Base-by-base conservation (phyloP, 805 yeast genomes). In the Pichia insulana region DNA sequence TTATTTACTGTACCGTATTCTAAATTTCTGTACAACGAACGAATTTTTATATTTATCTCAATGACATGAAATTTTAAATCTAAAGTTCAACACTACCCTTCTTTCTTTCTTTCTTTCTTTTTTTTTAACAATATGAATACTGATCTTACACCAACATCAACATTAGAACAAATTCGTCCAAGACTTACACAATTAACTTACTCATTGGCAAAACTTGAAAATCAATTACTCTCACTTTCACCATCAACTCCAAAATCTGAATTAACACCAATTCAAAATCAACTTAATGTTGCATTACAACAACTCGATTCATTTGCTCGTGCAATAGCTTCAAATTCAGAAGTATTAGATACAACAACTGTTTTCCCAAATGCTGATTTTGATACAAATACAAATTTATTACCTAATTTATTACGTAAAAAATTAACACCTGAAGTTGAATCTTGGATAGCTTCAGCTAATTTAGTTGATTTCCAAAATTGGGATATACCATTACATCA, bases 381-480 rank as follows among this genome's bases (percentile, higher is more conserved):
- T 57, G 97, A 97, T 8, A 83, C 85, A 35, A 89, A 85, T 49
- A 89, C 84, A 53, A 84, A 87, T 2, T 68, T 92, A 30, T 64
- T 89, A 39, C 83, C 95, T 0, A 88, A 97, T 0, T 66, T 92
- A 46, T 61, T 92, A 46, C 72, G 97, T 45, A 92, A 89, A 58
- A 90, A 89, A 57, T 81, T 82, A 39, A 66, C 85, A 10, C 97
- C 98, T 0, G 97, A 89, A 48, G 95, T 90, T 2, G 84, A 79
- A 40, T 83, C 77, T 37, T 90, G 97, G 97, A 74, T 88, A 7
- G 39, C 45, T 28, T 38, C 34, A 16, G 38, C 42, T 6, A 65
- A 62, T 12, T 12, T 32, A 4, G 15, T 28, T 12, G 31, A 28
- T 28, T 28, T 28, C 15, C 15, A 11, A 28, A 28, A 28, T 32